These are phyloP conservation scores for Salvia rosmarinus DNA, from an alignment of 257 asterid species.

Conservation along the genomic window DNA sequence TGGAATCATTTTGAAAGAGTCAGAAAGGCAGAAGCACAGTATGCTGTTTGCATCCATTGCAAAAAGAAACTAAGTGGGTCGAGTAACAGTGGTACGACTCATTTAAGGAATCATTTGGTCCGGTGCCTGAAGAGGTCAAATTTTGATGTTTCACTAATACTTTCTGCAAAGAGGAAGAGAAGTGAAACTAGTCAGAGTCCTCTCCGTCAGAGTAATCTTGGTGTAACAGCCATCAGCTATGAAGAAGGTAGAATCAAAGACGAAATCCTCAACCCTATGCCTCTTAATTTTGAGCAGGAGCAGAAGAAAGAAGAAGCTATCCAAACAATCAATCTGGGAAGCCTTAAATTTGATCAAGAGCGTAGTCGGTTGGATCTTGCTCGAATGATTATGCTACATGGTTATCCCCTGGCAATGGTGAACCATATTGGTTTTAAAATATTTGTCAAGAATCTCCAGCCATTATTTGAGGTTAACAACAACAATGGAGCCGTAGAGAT, in stretches of 20 bases:
- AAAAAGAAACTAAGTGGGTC: constrained; percentile 96
- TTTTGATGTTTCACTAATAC: constrained; percentile 85
- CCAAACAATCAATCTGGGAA: constrained; percentile 65
- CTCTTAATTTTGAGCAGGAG: constrained; percentile 66
- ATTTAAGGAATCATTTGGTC: constrained; percentile 85
- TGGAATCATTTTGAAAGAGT: constrained; percentile 97
- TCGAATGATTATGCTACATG: constrained; percentile 95
- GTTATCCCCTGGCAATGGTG: constrained; percentile 89
- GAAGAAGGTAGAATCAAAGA: constrained; percentile 76
- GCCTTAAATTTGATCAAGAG: constrained; percentile 80
- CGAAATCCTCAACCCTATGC: constrained; percentile 62
- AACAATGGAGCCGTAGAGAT: constrained; percentile 61
- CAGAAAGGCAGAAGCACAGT: constrained; percentile 81
- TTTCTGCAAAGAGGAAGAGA: constrained; percentile 82
- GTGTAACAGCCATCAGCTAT: constrained; percentile 48
- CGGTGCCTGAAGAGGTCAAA: constrained; percentile 94
- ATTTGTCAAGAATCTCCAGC: constrained; percentile 89
- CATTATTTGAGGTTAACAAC: constrained; percentile 73
- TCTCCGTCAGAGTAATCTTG: constrained; percentile 50
- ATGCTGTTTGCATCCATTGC: constrained; percentile 95
- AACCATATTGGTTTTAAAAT: constrained; percentile 84
- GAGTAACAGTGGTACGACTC: constrained; percentile 97
- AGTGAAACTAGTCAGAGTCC: constrained; percentile 62
- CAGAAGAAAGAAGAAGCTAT: constrained; percentile 62
- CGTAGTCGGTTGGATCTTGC: constrained; percentile 89